Percentiles rank a stretch among this genome's conserved stretches.
phyloP scores from a whole-genome alignment of 331 rosid species.

The Rosa hybrid region DNA sequence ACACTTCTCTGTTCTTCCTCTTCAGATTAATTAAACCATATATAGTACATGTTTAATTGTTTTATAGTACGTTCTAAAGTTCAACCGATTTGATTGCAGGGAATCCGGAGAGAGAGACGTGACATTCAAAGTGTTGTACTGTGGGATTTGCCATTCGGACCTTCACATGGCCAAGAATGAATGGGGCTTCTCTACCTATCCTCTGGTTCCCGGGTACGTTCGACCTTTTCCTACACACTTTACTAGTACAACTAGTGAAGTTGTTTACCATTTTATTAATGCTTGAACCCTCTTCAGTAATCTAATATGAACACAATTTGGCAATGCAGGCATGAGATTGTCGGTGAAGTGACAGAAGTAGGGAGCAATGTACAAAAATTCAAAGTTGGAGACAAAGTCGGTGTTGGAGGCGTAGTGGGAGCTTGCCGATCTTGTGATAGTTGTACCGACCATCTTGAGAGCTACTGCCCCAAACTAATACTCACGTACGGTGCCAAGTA shows the following conservation, averaged over 20 bases:
- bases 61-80: not conserved
- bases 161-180: slow-evolving; percentile 51
- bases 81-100: slow-evolving; percentile 24
- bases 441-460: not conserved
- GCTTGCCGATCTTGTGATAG: slow-evolving; percentile 11
- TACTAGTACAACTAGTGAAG: too few species aligned
- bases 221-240: too few species aligned
- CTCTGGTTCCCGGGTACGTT: slow-evolving; percentile 64
- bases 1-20: not conserved
- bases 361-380: slow-evolving; percentile 15
- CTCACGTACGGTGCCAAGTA: not conserved
- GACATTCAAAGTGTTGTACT: slow-evolving; percentile 50
- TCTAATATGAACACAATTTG: not conserved
- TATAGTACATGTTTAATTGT: too few species aligned
- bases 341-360: not conserved
- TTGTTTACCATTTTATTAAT: too few species aligned
- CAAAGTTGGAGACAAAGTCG: slow-evolving; percentile 28
- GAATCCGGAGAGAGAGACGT: slow-evolving; percentile 56
- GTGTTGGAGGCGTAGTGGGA: slow-evolving; percentile 29
- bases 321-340: slow-evolving; percentile 10
- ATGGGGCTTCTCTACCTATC: slow-evolving; percentile 45
- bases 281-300: too few species aligned
- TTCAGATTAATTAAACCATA: not conserved
- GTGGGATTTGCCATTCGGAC: slow-evolving; percentile 68
- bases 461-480: not conserved